Evolutionary conservation across 306 rosid genomes (phyloP).

Genomic region (Begonia masoniana): DNA sequence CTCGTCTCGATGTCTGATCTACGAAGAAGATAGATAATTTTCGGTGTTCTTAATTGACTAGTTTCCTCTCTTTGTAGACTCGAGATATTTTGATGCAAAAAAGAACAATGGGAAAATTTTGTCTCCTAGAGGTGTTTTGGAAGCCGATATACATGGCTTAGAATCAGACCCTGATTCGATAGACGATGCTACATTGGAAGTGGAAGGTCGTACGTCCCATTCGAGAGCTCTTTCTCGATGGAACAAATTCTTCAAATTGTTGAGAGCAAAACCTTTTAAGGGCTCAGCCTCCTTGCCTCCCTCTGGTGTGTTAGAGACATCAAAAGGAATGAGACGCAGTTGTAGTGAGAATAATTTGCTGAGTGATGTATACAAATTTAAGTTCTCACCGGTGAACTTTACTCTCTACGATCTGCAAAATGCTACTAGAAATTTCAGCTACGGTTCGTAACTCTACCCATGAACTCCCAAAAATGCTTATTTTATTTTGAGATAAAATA

Average conservation of each 20-base stretch:
- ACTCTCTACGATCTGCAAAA: slow-evolving; percentile 31
- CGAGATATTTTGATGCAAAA: slow-evolving; percentile 44
- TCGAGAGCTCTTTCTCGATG: slow-evolving; percentile 25
- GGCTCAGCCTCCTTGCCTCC: slow-evolving; percentile 38
- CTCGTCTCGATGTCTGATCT: not conserved
- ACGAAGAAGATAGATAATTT: too few relatives aligned
- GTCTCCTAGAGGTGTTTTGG: slow-evolving; percentile 86
- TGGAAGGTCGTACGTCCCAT: slow-evolving; percentile 12
- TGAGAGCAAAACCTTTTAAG: slow-evolving; percentile 29
- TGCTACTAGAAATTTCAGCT: slow-evolving; percentile 54
- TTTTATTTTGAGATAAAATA: too few relatives aligned
- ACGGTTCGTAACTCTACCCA: slow-evolving; percentile 26
- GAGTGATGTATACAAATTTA: slow-evolving; percentile 26
- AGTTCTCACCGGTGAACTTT: slow-evolving; percentile 37
- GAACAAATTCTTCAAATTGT: slow-evolving; percentile 32
- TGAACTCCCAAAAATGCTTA: not conserved
- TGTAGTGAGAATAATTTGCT: slow-evolving; percentile 23
- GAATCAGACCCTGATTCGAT: slow-evolving; percentile 16
- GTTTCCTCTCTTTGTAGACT: slow-evolving; percentile 30
- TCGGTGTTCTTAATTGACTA: not conserved
- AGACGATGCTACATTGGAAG: slow-evolving; percentile 11
- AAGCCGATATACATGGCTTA: slow-evolving; percentile 22
- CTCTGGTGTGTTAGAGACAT: slow-evolving; percentile 28
- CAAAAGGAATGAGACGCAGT: slow-evolving; percentile 38
- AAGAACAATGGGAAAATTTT: slow-evolving; percentile 40